Conservation (phyloP, 2,329 filamentous ascomycete genomes). For the Aspergillus tanneri region DNA sequence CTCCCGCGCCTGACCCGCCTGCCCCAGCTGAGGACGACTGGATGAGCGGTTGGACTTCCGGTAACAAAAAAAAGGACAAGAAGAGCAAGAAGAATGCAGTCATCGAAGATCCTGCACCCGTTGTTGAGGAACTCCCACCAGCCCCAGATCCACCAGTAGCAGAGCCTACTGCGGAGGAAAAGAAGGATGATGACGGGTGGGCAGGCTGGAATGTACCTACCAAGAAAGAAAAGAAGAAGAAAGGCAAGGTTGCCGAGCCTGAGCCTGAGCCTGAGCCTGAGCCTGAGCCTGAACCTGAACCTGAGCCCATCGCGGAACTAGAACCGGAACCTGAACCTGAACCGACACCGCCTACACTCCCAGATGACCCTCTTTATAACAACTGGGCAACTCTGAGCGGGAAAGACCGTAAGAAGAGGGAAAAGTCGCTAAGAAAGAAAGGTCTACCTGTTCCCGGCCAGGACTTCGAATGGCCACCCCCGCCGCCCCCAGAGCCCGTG, state of each 20-base stretch:
- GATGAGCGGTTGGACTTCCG: conserved; percentile 31
- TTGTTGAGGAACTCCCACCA: conserved; percentile 16
- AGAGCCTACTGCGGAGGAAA: conserved; percentile 22
- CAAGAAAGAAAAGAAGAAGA: conserved; percentile 35
- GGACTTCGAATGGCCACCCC: conserved; percentile 27
- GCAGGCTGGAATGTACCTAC: conserved; percentile 25
- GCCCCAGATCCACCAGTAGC: conserved; percentile 19
- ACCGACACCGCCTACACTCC: conserved; percentile 29
- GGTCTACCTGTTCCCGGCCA: conserved; percentile 32
- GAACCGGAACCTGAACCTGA: conserved; percentile 25
- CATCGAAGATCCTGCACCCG: conserved; percentile 26
- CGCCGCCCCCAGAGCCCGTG: conserved; percentile 23
- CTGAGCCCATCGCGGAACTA: conserved; percentile 23
- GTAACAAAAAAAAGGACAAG: conserved; percentile 45
- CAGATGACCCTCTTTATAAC: conserved; percentile 40
- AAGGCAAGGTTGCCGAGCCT: conserved; percentile 27
- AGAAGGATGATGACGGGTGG: conserved; percentile 30
- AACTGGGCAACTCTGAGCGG: conserved; percentile 35
- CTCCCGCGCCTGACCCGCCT: conserved; percentile 30
- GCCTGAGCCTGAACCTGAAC: conserved; percentile 20
- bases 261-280: conserved; percentile 31
- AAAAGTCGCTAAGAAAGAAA: conserved; percentile 30
- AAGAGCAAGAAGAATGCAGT: conserved; percentile 35
- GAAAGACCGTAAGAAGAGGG: conserved; percentile 49
- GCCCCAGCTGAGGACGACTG: conserved; percentile 37